Evolutionary conservation across 352 stramenopile species (phyloP), one percentile per base, ranked within the genome.

Genomic region (Phytophthora uliginosa): DNA sequence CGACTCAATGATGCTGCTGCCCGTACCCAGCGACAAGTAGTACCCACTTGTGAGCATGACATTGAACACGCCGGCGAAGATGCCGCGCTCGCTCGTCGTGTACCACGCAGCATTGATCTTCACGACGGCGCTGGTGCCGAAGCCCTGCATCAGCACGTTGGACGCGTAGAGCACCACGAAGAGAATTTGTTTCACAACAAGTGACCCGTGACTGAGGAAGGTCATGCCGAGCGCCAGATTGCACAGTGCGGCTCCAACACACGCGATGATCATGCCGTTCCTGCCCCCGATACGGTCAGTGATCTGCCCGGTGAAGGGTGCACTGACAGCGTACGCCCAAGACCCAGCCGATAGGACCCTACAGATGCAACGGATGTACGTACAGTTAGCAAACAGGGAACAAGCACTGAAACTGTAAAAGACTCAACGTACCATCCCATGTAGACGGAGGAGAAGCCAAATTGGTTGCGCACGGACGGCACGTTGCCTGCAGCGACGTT

Each of bases 41-140:
- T 92, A 94, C 15, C 87, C 87, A 36, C 80, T 93, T 17, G 82
- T 92, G 50, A 94, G 78, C 77, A 92, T 90, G 67, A 89, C 84
- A 76, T 94, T 94, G 76, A 92, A 94, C 1, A 94, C 78, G 3
- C 85, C 87, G 0, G 87, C 75, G 66, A 94, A 94, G 47, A 92
- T 71, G 0, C 87, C 85, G 22, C 85, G 82, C 74, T 94, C 87
- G 57, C 64, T 91, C 4, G 82, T 73, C 18, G 72, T 33, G 69
- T 93, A 94, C 87, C 87, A 93, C 57, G 83, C 86, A 0, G 83
- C 87, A 53, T 94, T 93, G 73, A 94, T 94, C 76, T 94, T 94
- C n/a, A 94, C 85, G n/a, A 92, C 87, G 33, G 83, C 87, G 60
- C 87, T 94, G 17, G 85, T 92, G n/a, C 87, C 87, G 50, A 93